These are phyloP conservation scores for Conidiobolus incongruus DNA, from an alignment of 371 early-diverging fungal genomes.

Conservation along the genomic window DNA sequence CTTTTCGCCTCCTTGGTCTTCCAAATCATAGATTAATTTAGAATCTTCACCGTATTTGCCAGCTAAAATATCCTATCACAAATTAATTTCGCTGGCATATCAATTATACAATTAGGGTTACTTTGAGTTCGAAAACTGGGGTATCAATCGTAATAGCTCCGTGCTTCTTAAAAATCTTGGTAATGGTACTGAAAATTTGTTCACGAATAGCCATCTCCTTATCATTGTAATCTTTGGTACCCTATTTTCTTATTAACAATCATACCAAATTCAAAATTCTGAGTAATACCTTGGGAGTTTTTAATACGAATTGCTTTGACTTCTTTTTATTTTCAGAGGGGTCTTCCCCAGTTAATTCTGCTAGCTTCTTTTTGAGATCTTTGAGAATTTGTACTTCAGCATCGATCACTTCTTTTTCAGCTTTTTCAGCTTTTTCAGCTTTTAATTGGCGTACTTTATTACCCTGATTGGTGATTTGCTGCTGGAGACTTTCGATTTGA, in stretches of 20 bases:
- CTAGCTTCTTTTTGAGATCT: conserved; percentile 31
- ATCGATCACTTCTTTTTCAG: conserved; percentile 25
- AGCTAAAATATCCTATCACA: conserved; percentile 58
- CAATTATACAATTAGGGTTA: conserved; percentile 5
- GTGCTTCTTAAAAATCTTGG: conserved; percentile 76
- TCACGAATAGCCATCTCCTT: conserved; percentile 91
- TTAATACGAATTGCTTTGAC: conserved; percentile 25
- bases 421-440: conserved; percentile 23
- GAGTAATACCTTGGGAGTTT: conserved; percentile 42
- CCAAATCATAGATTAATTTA: conserved; percentile 95
- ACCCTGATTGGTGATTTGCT: conserved; percentile 32
- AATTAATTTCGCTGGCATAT: not conserved
- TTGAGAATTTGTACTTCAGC: conserved; percentile 28
- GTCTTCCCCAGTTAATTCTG: conserved; percentile 16
- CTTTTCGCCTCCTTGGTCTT: conserved; percentile 97
- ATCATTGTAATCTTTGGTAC: conserved; percentile 90
- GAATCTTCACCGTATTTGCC: conserved; percentile 99
- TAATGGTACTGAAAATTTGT: conserved; percentile 70
- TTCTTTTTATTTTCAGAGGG: conserved; percentile 11
- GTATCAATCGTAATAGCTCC: conserved; percentile 98
- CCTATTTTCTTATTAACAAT: no score
- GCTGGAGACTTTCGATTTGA: conserved; percentile 19
- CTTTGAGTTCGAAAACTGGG: conserved; percentile 96
- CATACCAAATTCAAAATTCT: not conserved
- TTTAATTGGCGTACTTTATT: conserved; percentile 34